These are phyloP conservation scores for Agrocybe chaxingu DNA, from an alignment of 768 basidiomycete genomes.

Conservation along the genomic window DNA sequence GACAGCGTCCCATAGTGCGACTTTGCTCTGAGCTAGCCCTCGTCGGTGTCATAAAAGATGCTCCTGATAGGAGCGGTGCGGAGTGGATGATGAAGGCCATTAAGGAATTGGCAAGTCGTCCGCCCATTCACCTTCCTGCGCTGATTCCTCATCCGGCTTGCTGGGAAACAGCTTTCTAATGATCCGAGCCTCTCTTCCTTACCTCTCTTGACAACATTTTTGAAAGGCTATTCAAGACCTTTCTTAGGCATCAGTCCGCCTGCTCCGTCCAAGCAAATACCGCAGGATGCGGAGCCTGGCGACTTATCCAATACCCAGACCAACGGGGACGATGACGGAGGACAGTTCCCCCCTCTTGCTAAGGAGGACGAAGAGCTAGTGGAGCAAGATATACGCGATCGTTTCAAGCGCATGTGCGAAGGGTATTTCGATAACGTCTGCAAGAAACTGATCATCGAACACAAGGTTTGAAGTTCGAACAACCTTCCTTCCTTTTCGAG, in stretches of 20 bases:
- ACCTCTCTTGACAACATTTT: slow-evolving; percentile 86
- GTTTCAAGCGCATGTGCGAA: slow-evolving; percentile 91
- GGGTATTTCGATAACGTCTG: slow-evolving; percentile 89
- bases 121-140: background rate
- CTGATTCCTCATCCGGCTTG: slow-evolving; percentile 6
- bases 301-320: slow-evolving; percentile 42
- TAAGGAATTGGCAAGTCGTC: slow-evolving; percentile 71
- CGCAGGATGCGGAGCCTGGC: slow-evolving; percentile 51
- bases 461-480: slow-evolving; percentile 55
- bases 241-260: slow-evolving; percentile 77
- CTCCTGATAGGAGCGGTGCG: slow-evolving; percentile 65
- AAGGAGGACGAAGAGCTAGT: slow-evolving; percentile 73
- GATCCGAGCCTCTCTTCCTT: slow-evolving; percentile 85
- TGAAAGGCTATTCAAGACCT: slow-evolving; percentile 87
- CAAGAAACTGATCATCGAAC: slow-evolving; percentile 90
- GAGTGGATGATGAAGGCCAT: slow-evolving; percentile 89
- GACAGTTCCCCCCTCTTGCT: slow-evolving; percentile 36
- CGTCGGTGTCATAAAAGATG: slow-evolving; percentile 79
- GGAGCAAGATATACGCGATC: slow-evolving; percentile 80
- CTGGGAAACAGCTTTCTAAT: slow-evolving; percentile 65
- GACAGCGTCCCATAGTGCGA: slow-evolving; percentile 83
- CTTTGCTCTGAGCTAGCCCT: slow-evolving; percentile 89
- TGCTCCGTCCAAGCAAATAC: slow-evolving; percentile 53
- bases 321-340: slow-evolving; percentile 21
- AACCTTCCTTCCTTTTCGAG: background rate